Evolutionary conservation across 2,329 filamentous ascomycete genomes (phyloP), one percentile per base, ranked within the genome.

Genomic region (Penicillium nordicum): DNA sequence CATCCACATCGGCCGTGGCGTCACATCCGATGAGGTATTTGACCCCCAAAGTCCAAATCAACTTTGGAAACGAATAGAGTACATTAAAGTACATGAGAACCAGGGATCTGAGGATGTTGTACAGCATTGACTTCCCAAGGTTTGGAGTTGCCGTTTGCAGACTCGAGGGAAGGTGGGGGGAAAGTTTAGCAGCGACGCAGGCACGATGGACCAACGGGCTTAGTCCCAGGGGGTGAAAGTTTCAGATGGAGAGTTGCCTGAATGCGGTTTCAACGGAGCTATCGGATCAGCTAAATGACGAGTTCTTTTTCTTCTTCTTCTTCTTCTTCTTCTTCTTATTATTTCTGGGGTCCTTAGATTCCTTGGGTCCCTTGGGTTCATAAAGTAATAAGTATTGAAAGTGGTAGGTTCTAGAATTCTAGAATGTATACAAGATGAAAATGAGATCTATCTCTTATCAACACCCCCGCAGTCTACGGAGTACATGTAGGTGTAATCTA

Each of bases 1-100:
- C 63, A 66, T 64, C 57, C 40, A 50, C 43, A 51, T 49, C 23
- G 36, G 42, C 30, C 45, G 58, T 60, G 57, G 61, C 61, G 59
- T 62, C 57, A 60, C 48, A 48, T 32, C 34, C 29, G 16, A 46
- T 27, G 18, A 32, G 37, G 11, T 18, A 36, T 42, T 47, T 25
- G 12, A 46, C n/a, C n/a, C 16, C 16, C 9, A 7, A 43, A 5
- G 16, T 11, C 40, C 23, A 12, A n/a, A 25, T 16, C 12, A 8
- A 21, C 21, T 3, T 21, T 21, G 21, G 21, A 34, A 34, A 18
- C 6, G 12, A 41, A 46, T 49, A 57, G 32, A 57, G 45, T 53
- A 54, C 40, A 43, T 53, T 59, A 54, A 57, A 56, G 57, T 55
- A 43, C 44, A 50, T 21, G 38, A 25, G 55, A 59, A 61, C 63